A percentile compares a stretch with the other conserved stretches of the same genome.
These are phyloP conservation scores for Talaromyces sp. DNA, from an alignment of 2,329 filamentous ascomycete species.

Conservation along the genomic window DNA sequence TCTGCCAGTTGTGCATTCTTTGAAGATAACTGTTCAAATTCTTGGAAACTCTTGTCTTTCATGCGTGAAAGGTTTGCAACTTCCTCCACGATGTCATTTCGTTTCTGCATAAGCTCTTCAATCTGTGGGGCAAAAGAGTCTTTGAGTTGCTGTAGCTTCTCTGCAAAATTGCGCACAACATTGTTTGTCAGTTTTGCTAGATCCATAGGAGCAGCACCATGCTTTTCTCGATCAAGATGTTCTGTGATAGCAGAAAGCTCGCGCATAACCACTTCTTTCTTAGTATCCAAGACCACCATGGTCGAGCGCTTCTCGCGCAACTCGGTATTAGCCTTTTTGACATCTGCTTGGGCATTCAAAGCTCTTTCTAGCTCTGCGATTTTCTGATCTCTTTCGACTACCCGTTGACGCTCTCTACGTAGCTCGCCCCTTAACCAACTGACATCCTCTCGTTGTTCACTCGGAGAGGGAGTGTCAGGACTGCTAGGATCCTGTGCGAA, in stretches of 20 bases:
- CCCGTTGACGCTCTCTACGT: constrained; percentile 76
- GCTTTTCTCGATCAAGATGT: constrained; percentile 82
- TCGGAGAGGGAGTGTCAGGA: constrained; percentile 61
- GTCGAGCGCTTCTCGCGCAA: constrained; percentile 91
- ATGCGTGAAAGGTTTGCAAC: constrained; percentile 76
- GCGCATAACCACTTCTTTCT: constrained; percentile 91
- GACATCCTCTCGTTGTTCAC: constrained; percentile 57
- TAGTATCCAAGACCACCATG: constrained; percentile 87
- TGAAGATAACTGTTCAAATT: constrained; percentile 89
- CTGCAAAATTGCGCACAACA: constrained; percentile 61
- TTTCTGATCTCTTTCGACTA: constrained; percentile 79
- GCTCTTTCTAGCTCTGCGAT: constrained; percentile 71
- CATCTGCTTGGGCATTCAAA: constrained; percentile 58
- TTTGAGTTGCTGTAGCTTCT: constrained; percentile 66
- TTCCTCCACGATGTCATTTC: constrained; percentile 79
- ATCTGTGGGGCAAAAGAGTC: constrained; percentile 72
- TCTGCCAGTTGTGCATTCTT: constrained; percentile 94
- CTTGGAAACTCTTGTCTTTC: constrained; percentile 88
- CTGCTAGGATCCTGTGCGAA: constrained; percentile 57
- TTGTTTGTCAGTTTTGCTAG: constrained; percentile 65
- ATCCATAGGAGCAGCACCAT: constrained; percentile 75
- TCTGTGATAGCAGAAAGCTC: constrained; percentile 87
- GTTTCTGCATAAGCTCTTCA: constrained; percentile 84
- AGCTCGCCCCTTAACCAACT: constrained; percentile 67
- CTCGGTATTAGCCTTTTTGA: constrained; percentile 79